Base-by-base conservation (phyloP, 768 basidiomycete genomes). In the Coprinellus micaceus region DNA sequence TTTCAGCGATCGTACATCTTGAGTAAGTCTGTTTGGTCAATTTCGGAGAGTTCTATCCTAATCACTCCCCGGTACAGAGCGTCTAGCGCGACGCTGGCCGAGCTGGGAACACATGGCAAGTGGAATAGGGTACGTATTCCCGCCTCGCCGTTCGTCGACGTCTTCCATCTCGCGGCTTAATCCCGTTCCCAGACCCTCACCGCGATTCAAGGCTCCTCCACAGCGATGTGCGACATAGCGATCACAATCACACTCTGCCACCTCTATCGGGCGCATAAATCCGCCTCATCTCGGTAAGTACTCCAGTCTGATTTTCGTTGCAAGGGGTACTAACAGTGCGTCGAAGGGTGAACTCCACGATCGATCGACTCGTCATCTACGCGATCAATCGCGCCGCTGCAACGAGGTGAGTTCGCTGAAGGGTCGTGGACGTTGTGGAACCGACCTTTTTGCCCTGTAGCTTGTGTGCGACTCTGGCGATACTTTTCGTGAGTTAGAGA, bases 301-400 rank as follows among this genome's bases (percentile, higher is more conserved):
- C 19, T 19, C 33, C 25, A 4, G 15, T 21, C 29, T 2, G 2
- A n/a, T 37, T 10, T 26, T 47, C 10, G 13, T 10, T n/a, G n/a
- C n/a, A n/a, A n/a, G n/a, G n/a, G n/a, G n/a, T n/a, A n/a, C n/a
- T n/a, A n/a, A n/a, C n/a, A n/a, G n/a, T 48, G 47, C 3, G 21
- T 3, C 13, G 1, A 4, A 55, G 55, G 37, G 41, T 41, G 2
- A 51, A 51, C 24, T 12, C 39, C 12, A 28, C 41, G 3, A 30
- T 56, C 26, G 55, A 50, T 25, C 19, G 40, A 29, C 29, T 56
- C 13, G 49, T 56, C 28, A 51, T 56, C 7, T 56, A 56, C 24
- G 49, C 55, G 19, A 44, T 56, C 3, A 56, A 56, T 40, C 55
- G 55, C 17, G 55, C 43, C 2, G 47, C 55, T 19, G 47, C 45